These are phyloP conservation scores for Kalanchoe fedtschenkoi DNA, from an alignment of 164 flowering plant genomes.

Conservation along the genomic window DNA sequence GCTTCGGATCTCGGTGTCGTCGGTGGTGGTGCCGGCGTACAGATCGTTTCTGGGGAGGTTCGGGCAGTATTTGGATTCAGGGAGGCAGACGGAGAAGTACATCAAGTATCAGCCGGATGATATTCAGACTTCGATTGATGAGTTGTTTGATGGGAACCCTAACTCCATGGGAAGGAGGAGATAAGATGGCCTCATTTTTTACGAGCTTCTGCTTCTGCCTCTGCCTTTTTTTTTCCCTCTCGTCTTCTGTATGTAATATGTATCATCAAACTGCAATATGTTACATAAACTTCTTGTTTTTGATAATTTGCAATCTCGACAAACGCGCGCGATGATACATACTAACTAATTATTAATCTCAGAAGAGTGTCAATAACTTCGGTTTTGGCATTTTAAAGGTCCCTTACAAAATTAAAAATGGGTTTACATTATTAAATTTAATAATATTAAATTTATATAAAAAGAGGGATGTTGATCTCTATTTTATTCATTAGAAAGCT, in stretches of 20 bases:
- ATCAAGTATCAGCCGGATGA: constrained; percentile 83
- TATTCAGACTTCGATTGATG: constrained; percentile 63
- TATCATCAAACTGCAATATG: not conserved
- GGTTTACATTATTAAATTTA: not conserved
- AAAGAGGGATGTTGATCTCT: too few relatives aligned
- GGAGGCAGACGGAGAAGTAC: constrained; percentile 63
- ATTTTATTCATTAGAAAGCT: too few relatives aligned
- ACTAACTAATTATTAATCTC: not conserved
- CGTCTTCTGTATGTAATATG: not conserved
- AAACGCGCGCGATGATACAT: not conserved
- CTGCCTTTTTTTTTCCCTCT: not conserved
- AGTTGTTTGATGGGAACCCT: constrained; percentile 66
- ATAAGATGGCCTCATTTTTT: constrained; percentile 5
- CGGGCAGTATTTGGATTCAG: constrained; percentile 42
- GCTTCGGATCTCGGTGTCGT: constrained; percentile 65
- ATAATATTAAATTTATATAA: constrained; percentile 23
- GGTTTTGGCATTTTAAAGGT: too few relatives aligned
- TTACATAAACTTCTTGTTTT: not conserved
- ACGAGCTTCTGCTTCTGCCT: not conserved
- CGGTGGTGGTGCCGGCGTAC: constrained; percentile 79
- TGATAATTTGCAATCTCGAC: not conserved
- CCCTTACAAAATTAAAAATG: not conserved
- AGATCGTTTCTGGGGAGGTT: constrained; percentile 74
- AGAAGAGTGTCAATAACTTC: not conserved
- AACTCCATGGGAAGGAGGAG: constrained; percentile 47